phyloP scores from a whole-genome alignment of 768 basidiomycete genomes.

The Phaeotremella skinneri region DNA sequence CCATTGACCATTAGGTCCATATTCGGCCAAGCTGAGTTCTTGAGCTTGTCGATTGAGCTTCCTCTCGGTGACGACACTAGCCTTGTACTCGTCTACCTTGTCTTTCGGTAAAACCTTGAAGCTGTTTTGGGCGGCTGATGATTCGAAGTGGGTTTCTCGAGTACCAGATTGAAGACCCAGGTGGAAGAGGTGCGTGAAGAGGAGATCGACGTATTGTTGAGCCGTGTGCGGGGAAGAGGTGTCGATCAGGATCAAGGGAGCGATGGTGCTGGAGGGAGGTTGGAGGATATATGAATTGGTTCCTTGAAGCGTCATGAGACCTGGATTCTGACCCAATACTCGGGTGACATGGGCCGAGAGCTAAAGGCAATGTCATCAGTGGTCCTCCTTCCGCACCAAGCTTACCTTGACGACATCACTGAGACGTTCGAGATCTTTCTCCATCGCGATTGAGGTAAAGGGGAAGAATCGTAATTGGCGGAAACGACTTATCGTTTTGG shows the following conservation, averaged over 20 bases:
- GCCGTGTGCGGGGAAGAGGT: constrained; percentile 46
- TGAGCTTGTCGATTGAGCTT: constrained; percentile 20
- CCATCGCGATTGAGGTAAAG: constrained; percentile 15
- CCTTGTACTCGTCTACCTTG: constrained; percentile 27
- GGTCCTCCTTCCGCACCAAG: background rate
- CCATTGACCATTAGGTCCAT: constrained; percentile 34
- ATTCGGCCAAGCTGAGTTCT: constrained; percentile 23
- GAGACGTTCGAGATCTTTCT: constrained; percentile 21
- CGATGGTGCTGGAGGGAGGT: constrained; percentile 37
- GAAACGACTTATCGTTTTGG: too few relatives aligned
- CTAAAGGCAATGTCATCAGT: constrained; percentile 14
- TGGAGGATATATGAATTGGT: constrained; percentile 49
- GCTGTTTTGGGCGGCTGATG: constrained; percentile 13
- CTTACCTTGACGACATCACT: constrained; percentile 37
- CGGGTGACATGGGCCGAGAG: constrained; percentile 47
- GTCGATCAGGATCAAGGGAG: constrained; percentile 46
- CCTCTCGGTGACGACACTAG: constrained; percentile 14
- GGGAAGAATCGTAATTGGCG: background rate
- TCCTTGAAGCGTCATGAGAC: constrained; percentile 45
- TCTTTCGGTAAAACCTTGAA: constrained; percentile 25
- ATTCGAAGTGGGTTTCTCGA: constrained; percentile 42
- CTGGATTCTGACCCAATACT: constrained; percentile 44
- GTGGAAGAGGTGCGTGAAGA: constrained; percentile 40
- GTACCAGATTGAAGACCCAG: constrained; percentile 39
- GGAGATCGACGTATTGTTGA: constrained; percentile 35